Evolutionary conservation across 495 filamentous ascomycete genomes (phyloP), one percentile per base, ranked within the genome.

Genomic region (Evernia prunastri): DNA sequence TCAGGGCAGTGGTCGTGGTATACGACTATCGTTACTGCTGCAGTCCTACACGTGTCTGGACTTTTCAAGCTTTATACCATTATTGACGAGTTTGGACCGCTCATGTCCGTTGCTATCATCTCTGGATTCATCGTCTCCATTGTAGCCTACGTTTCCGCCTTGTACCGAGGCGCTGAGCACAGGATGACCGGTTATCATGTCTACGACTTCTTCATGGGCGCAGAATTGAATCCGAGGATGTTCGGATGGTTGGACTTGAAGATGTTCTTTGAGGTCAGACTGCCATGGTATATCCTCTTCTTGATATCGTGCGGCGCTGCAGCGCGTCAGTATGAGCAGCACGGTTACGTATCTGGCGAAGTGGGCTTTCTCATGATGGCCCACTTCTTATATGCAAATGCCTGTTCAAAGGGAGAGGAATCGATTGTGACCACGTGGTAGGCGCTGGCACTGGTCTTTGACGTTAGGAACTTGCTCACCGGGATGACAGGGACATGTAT

Each of bases 171-270:
- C 29, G 87, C 86, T 6, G 77, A 90, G 70, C 90, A 96, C 74
- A 86, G 91, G 66, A 96, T 98, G 94, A 94, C 89, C 56, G 94
- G 94, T 42, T 84, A 87, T 73, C 89, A 84, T 49, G 80, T 98
- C 70, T 97, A 97, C 75, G 94, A 98, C 78, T 97, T 96, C 79
- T 98, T 96, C 83, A 96, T 98, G 92, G 94, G 94, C 61, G 91
- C 94, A 17, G 94, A 98, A 80, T 81, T 98, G 54, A 96, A 98
- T 80, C 94, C 94, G 12, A 83, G 94, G 58, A 87, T 97, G 85
- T 96, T 97, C 73, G 89, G 88, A 33, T 86, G 93, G 67, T 79
- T 98, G 63, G 94, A 98, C 73, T 90, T 97, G 78, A 98, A 98
- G 83, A 97, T 98, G 94, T 97, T 98, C 80, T 96, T 93, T 72